Evolutionary conservation across 148 eudicot genomes (phyloP), one percentile per base, ranked within the genome.

Genomic region (Heliamphora exappendiculata): DNA sequence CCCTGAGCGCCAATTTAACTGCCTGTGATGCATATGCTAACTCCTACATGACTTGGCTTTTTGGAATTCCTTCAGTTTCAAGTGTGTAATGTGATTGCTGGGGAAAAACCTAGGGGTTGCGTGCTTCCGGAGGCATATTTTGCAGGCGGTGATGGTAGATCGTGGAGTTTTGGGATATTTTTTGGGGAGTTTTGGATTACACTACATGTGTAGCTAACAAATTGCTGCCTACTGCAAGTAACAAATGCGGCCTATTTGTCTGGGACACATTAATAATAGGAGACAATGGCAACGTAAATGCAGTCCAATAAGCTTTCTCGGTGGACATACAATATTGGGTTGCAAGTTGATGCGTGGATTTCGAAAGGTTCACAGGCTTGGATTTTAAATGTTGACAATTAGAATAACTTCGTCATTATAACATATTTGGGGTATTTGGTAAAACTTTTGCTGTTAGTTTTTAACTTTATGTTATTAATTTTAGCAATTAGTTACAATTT

Each of bases 1-100:
- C 91, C 94, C 0, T 82, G 75, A 82, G 64, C 57, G 16, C 33
- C 71, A 67, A 31, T 31, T 62, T 36, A 31, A 62, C n/a, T 62
- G 29, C 37, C 7, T 7, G 42, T 16, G 39, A 7, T 33, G 17
- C 14, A 33, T 1, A 19, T 13, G n/a, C 41, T 16, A 17, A 29
- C 16, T 36, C n/a, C 70, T 8, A 0, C 50, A n/a, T n/a, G n/a
- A 66, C 45, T 20, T 57, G 13, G 47, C 45, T 37, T 28, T 65
- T 65, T 7, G 31, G 22, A 63, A 31, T 63, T 33, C 42, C 17
- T 34, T 33, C 3, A 31, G 41, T 63, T 14, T 33, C 11, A 13
- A 31, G 37, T 33, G 11, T n/a, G n/a, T 39, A 29, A 17, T 20
- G 37, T 33, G n/a, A 63, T 63, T 63, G 14, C 41, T 31, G 67